phyloP scores from a whole-genome alignment of 1,284 basidiomycete genomes.

The Ceratobasidium sp. region DNA sequence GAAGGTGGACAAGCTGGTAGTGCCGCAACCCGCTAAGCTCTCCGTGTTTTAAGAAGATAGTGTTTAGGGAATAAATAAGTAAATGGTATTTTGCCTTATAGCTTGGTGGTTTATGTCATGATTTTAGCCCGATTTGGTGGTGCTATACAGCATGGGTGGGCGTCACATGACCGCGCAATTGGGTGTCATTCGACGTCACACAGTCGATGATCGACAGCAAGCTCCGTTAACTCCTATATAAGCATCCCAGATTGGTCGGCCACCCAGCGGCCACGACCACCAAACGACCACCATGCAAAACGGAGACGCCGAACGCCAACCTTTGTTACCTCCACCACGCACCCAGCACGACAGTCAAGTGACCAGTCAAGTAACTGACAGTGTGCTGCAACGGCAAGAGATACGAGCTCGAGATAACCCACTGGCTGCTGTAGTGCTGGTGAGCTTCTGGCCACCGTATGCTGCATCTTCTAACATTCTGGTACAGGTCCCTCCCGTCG shows the following conservation, averaged over 20 bases:
- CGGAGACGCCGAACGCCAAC: slow-evolving; percentile 35
- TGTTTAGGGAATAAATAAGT: slow-evolving; percentile 5
- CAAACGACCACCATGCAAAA: slow-evolving; percentile 36
- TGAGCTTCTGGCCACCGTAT: not conserved
- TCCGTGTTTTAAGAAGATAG: not conserved
- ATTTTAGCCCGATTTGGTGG: not conserved
- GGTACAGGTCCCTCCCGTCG: slow-evolving; percentile 12
- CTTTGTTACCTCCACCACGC: slow-evolving; percentile 20
- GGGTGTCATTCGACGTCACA: slow-evolving; percentile 21
- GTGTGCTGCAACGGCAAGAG: slow-evolving; percentile 31
- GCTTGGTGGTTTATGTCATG: too few species aligned
- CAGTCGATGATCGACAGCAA: slow-evolving; percentile 4
- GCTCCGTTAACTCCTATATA: slow-evolving; percentile 27
- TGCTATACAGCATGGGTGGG: not conserved
- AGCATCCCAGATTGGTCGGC: not conserved
- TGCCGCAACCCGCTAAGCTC: not conserved
- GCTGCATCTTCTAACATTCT: not conserved
- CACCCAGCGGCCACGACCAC: not conserved
- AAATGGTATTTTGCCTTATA: not conserved
- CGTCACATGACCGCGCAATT: slow-evolving; percentile 11
- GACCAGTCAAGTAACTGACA: slow-evolving; percentile 11
- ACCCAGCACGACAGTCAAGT: slow-evolving; percentile 24
- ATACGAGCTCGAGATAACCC: slow-evolving; percentile 21
- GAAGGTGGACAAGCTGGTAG: not conserved
- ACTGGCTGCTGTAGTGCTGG: not conserved